Percentiles rank a stretch among this genome's conserved stretches.
phyloP scores from a whole-genome alignment of 2,329 filamentous ascomycete genomes.

The Parafenestella ontariensis region DNA sequence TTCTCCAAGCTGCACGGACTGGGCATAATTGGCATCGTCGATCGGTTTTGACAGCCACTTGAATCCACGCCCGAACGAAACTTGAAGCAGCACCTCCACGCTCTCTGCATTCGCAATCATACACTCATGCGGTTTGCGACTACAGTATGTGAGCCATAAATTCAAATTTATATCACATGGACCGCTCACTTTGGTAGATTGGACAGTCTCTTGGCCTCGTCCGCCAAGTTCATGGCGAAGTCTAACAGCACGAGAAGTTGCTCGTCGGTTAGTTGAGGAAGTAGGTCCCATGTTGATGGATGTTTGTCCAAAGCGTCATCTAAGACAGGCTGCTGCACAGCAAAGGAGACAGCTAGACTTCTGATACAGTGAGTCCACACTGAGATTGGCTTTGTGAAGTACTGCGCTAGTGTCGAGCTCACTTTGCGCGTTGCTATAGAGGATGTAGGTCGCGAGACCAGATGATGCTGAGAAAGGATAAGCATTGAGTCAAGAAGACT shows the following conservation, averaged over 20 bases:
- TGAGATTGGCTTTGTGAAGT: conserved; percentile 73
- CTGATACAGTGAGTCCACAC: conserved; percentile 71
- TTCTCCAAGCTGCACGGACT: conserved; percentile 37
- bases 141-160: conserved; percentile 17
- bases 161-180: not conserved
- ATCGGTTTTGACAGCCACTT: conserved; percentile 39
- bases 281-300: conserved; percentile 54
- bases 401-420: conserved; percentile 77
- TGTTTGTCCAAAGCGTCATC: conserved; percentile 57
- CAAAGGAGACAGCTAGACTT: conserved; percentile 68
- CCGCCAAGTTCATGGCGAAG: conserved; percentile 69
- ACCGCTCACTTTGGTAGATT: conserved; percentile 58
- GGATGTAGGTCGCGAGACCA: conserved; percentile 50
- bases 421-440: conserved; percentile 75
- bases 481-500: conserved; percentile 3
- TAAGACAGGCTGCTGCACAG: conserved; percentile 55
- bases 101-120: conserved; percentile 61
- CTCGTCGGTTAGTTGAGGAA: conserved; percentile 56
- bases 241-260: conserved; percentile 67
- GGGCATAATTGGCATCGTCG: conserved; percentile 29
- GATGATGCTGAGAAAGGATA: conserved; percentile 32
- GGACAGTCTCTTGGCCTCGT: conserved; percentile 73
- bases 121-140: conserved; percentile 57
- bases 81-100: conserved; percentile 57
- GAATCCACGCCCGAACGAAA: conserved; percentile 47